These are phyloP conservation scores for Artomyces pyxidatus DNA, from an alignment of 768 basidiomycete genomes.

Conservation along the genomic window DNA sequence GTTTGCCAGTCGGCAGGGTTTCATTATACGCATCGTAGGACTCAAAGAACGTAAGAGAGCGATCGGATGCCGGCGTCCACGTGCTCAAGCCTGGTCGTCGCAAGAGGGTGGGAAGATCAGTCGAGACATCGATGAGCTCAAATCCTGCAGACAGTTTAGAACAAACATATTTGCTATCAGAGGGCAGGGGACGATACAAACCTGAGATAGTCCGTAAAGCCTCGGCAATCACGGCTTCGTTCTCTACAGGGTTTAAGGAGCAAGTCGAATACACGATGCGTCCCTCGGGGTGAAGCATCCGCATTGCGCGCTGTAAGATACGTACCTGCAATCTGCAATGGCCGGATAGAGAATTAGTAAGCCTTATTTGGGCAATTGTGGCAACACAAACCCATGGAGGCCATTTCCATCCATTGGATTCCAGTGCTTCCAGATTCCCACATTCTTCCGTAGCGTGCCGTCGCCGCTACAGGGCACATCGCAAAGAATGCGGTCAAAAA, in stretches of 20 bases:
- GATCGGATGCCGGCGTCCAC: slow-evolving; percentile 73
- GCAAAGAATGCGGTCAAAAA: slow-evolving; percentile 90
- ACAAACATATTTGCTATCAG: neutral
- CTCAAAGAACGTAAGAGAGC: slow-evolving; percentile 40
- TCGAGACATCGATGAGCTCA: slow-evolving; percentile 70
- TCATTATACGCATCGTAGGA: slow-evolving; percentile 55
- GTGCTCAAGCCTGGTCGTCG: slow-evolving; percentile 65
- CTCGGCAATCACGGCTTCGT: slow-evolving; percentile 90
- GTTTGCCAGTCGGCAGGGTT: slow-evolving; percentile 40
- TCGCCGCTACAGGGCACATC: slow-evolving; percentile 99
- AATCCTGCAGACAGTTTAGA: slow-evolving; percentile 41
- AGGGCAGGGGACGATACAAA: slow-evolving; percentile 21
- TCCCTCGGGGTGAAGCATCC: slow-evolving; percentile 76
- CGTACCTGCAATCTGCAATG: slow-evolving; percentile 79
- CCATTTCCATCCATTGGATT: slow-evolving; percentile 84
- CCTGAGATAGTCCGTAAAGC: slow-evolving; percentile 69
- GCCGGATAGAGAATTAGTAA: neutral
- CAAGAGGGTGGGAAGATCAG: slow-evolving; percentile 60
- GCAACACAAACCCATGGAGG: slow-evolving; percentile 66
- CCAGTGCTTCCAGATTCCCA: slow-evolving; percentile 94
- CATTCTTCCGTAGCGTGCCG: slow-evolving; percentile 91
- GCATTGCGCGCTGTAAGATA: slow-evolving; percentile 90
- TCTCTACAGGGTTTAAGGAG: slow-evolving; percentile 93
- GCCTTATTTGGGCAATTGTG: neutral
- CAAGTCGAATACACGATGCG: slow-evolving; percentile 97